These are phyloP conservation scores for Cyanidioschyzon merolae DNA, from an alignment of 23 red algal species.

Conservation along the genomic window DNA sequence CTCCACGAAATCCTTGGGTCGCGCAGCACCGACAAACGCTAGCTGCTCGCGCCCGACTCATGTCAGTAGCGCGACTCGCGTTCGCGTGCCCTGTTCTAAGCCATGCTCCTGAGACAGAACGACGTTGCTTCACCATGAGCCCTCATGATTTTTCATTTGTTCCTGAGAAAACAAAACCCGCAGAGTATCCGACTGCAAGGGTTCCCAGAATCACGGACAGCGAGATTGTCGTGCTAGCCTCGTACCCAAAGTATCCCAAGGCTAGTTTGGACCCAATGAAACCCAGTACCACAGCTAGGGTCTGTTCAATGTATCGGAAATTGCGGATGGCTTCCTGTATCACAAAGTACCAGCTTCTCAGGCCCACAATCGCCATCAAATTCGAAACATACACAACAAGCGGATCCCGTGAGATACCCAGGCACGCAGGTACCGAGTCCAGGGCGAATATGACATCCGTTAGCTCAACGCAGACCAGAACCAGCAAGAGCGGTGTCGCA, in stretches of 20 bases:
- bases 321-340: constrained; percentile 48
- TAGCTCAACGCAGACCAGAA: constrained; percentile 70
- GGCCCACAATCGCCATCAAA: constrained; percentile 83
- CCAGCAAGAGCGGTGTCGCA: constrained; percentile 71
- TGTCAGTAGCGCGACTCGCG: too few relatives aligned
- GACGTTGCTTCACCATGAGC: too few relatives aligned
- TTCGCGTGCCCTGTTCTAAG: too few relatives aligned
- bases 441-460: constrained; percentile 93
- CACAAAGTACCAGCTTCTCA: constrained; percentile 85
- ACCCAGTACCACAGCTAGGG: constrained; percentile 60
- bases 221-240: constrained; percentile 33
- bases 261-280: constrained; percentile 84
- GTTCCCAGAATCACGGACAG: constrained; percentile 40
- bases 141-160: not conserved
- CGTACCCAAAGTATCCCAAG: constrained; percentile 31
- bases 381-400: constrained; percentile 86
- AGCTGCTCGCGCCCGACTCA: too few relatives aligned
- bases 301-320: constrained; percentile 67
- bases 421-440: constrained; percentile 85
- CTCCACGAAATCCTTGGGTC: too few relatives aligned
- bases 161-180: not conserved
- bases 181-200: constrained; percentile 31
- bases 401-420: constrained; percentile 70
- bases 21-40: too few relatives aligned
- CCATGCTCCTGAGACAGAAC: too few relatives aligned